Evolutionary conservation across 2,329 filamentous ascomycete genomes (phyloP).

Genomic region (Sporothrix pseudoabietina): DNA sequence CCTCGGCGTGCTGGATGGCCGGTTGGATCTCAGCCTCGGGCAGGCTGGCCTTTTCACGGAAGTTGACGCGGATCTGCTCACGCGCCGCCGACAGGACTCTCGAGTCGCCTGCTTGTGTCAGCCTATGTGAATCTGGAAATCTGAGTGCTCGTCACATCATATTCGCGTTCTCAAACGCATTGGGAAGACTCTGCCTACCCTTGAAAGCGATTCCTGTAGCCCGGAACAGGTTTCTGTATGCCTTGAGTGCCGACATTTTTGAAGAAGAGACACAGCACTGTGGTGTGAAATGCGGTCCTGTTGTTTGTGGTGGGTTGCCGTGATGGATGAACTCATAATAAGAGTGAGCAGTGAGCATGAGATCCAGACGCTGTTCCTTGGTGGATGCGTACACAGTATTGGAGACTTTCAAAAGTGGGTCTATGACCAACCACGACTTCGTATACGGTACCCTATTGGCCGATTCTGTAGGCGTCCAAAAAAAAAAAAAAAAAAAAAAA

Average conservation of each 20-base stretch:
- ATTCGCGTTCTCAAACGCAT: background rate
- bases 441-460: background rate
- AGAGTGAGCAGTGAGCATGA: background rate
- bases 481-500: slow-evolving; percentile 6
- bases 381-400: background rate
- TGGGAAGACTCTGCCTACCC: slow-evolving; percentile 53
- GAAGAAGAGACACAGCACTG: background rate
- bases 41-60: slow-evolving; percentile 67
- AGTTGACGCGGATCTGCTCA: slow-evolving; percentile 70
- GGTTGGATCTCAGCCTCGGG: slow-evolving; percentile 61
- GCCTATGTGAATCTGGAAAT: background rate
- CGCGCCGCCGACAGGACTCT: slow-evolving; percentile 70
- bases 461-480: background rate
- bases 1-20: slow-evolving; percentile 76
- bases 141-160: background rate
- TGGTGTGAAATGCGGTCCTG: background rate
- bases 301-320: background rate
- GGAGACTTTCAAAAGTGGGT: slow-evolving; percentile 11
- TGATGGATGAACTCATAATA: background rate
- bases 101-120: slow-evolving; percentile 30
- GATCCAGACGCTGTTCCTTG: background rate
- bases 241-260: slow-evolving; percentile 60
- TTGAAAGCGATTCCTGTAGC: slow-evolving; percentile 81
- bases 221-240: slow-evolving; percentile 80
- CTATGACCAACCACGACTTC: background rate